Base-by-base conservation (phyloP, 2,329 filamentous ascomycete species). In the Teratosphaeria nubilosa region DNA sequence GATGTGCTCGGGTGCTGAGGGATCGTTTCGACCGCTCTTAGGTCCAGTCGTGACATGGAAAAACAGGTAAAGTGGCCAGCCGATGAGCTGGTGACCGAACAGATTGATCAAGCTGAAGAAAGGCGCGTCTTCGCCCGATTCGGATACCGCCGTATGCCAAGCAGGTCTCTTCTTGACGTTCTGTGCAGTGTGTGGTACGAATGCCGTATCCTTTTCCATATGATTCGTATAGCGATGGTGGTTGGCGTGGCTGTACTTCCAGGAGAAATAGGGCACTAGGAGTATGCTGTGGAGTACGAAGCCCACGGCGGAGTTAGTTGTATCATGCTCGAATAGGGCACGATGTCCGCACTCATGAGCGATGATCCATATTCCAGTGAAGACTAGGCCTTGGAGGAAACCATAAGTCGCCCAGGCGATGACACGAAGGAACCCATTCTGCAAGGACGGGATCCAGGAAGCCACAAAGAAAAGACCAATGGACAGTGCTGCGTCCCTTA, bases 291-390 rank as follows among this genome's bases (percentile, higher is more conserved):
- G 86, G n/a, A 84, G 72, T 54, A 80, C 69, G 76, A 84, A 86
- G 60, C 86, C 86, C 58, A 84, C 75, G 16, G 78, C 69, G 66
- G 86, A 79, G 70, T 88, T 88, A 62, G 87, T 68, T 32, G 64
- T 69, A 53, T 74, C 74, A 70, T 81, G 77, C 24, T 74, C 70
- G n/a, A 82, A 86, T 70, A 88, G 86, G 53, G 85, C 84, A 20
- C 82, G 82, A 70, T 89, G 86, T 55, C 86, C 86, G 70, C 82
- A 86, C 71, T 89, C 86, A 69, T 89, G 86, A 16, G 82, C 85
- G 48, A 88, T 75, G 63, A 86, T 85, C 86, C 86, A 88, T 64
- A 88, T 74, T 3, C 86, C 86, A 2, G 84, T 87, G 69, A 83
- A 82, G 64, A 86, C 74, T 30, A 86, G 79, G 55, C 86, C 85